Conservation (phyloP, 176 grass and related monocot species). For the Paspalum vaginatum region DNA sequence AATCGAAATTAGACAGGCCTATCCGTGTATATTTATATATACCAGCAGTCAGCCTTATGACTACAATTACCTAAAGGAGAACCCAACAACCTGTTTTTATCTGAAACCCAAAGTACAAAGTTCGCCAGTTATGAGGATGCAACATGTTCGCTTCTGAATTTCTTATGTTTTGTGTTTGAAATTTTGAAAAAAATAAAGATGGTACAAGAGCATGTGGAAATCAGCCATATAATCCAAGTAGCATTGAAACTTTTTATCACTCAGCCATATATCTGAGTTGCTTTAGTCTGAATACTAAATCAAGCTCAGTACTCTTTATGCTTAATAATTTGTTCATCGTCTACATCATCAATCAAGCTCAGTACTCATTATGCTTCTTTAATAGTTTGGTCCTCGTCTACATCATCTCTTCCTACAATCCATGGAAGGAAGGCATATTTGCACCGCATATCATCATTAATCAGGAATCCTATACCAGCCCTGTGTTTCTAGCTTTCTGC, state of each 20-base stretch:
- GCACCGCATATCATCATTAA: not conserved
- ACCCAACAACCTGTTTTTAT: not conserved
- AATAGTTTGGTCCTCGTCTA: not conserved
- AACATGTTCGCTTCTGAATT: not conserved
- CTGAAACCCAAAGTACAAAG: conserved; percentile 19
- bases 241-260: not conserved
- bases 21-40: not conserved
- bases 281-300: not conserved
- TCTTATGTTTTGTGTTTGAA: conserved; percentile 9
- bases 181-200: not conserved
- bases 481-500: not conserved
- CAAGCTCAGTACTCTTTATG: not conserved
- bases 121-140: not conserved
- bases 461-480: not conserved
- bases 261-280: not conserved
- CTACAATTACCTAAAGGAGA: not conserved
- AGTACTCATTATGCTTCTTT: not conserved
- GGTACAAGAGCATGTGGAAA: conserved; percentile 22
- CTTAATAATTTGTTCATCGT: not conserved
- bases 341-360: not conserved
- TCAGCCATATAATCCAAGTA: not conserved
- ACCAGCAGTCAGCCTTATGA: not conserved
- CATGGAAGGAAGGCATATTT: conserved; percentile 2
- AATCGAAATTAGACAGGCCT: not conserved
- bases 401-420: not conserved